Evolutionary conservation across 225 moss, liverwort and hornwort genomes (phyloP).

Genomic region (Asterella californica): DNA sequence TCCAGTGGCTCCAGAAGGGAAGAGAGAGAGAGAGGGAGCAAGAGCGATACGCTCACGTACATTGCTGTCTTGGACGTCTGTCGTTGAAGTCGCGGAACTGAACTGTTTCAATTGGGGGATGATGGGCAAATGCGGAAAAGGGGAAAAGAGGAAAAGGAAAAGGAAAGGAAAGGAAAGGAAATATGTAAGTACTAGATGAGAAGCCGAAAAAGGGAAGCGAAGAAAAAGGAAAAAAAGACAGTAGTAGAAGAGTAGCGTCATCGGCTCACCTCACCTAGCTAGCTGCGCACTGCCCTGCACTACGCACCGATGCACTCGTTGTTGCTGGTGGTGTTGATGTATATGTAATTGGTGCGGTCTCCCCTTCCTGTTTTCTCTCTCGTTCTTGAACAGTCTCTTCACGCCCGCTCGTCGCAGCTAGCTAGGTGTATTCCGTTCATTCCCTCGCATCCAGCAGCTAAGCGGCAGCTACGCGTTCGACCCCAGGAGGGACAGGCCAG

Average conservation of each 20-base stretch:
- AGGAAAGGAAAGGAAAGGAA: too few relatives aligned
- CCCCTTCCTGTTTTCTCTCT: constrained; percentile 7
- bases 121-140: background rate
- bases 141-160: constrained; percentile 1
- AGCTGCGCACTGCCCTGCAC: background rate
- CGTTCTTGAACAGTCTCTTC: constrained; percentile 2
- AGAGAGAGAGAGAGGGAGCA: background rate
- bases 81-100: background rate
- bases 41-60: background rate
- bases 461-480: constrained; percentile 11
- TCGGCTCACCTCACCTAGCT: background rate
- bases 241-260: constrained; percentile 5
- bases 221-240: background rate
- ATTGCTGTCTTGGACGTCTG: too few relatives aligned
- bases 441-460: background rate
- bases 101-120: background rate
- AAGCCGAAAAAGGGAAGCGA: background rate
- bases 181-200: background rate
- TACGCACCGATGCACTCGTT: background rate
- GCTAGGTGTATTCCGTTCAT: constrained; percentile 9
- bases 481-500: constrained; percentile 1
- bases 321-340: background rate
- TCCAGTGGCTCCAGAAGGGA: background rate
- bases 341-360: constrained; percentile 5
- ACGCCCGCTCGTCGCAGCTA: constrained; percentile 9